Base-by-base conservation (phyloP, 441 rosid genomes). In the Viola pubescens region DNA sequence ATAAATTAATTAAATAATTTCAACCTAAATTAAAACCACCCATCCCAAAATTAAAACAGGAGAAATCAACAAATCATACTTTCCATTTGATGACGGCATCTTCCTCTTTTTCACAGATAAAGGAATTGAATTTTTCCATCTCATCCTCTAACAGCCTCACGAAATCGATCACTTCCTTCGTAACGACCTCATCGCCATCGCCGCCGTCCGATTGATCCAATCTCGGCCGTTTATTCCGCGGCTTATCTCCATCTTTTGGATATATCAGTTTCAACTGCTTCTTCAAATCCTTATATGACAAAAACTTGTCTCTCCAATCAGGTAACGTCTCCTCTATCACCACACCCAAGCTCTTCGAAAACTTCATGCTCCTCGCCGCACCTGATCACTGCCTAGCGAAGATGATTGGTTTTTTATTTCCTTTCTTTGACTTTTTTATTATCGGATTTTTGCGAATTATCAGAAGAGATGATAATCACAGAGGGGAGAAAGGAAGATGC, bases 61-160 rank as follows among this genome's bases (percentile, higher is more conserved):
- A 26, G 38, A 48, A 19, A 1, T 9, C 41, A 19, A 34, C 11
- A 3, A n/a, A 42, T 14, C 5, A 9, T 59, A 63, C 77, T 73
- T 91, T 91, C 77, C 83, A 81, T 68, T 79, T 71, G 62, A 91
- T 91, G 68, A 91, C 82, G 68, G 79, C 87, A 46, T 91, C 98
- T 76, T 91, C 98, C 76, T 91, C 98, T 68, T 91, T 86, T 67
- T 89, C 95, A 51, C 85, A 82, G 63, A 89, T 84, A 80, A 91
- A 68, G 1, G 78, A 56, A 62, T 91, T 91, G 64, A 91, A 87
- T 71, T 91, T 91, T 77, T 91, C 94, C 71, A 89, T 74, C 78
- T 91, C 97, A 56, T 75, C 89, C 69, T 91, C 96, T 78, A 91
- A 77, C 59, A 79, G 62, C 42, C 74, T 76, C 53, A 82, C 71